Evolutionary conservation across 2,329 filamentous ascomycete species (phyloP).

Genomic region (Microdochium nivale): DNA sequence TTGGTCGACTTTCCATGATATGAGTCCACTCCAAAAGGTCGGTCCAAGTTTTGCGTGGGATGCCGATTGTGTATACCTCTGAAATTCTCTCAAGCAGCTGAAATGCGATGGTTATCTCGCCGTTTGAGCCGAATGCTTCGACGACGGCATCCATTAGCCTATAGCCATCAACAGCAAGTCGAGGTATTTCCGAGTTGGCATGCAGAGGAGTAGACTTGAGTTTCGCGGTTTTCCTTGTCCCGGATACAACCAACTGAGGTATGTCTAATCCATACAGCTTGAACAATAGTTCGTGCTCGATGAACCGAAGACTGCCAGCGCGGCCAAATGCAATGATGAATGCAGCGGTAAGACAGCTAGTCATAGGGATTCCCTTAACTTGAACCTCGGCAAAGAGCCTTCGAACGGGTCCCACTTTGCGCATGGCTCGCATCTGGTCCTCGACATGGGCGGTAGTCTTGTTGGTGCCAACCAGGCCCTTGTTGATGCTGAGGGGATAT

Average conservation of each 20-base stretch:
- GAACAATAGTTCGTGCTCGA: constrained; percentile 20
- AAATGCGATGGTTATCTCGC: constrained; percentile 48
- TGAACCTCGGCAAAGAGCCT: constrained; percentile 19
- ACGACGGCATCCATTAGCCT: constrained; percentile 58
- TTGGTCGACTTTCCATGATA: constrained; percentile 36
- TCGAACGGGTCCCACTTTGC: constrained; percentile 14
- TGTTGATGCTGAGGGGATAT: constrained; percentile 4
- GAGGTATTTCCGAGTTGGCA: too few relatives aligned
- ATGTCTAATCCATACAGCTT: constrained; percentile 16
- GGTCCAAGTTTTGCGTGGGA: constrained; percentile 53
- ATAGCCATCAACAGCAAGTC: constrained; percentile 24
- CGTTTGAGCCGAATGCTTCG: constrained; percentile 59
- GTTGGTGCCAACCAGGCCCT: constrained; percentile 21
- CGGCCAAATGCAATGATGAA: constrained; percentile 33
- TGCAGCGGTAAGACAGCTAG: constrained; percentile 30
- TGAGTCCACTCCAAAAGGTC: constrained; percentile 61
- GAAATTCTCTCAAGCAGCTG: constrained; percentile 56
- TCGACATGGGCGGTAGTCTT: constrained; percentile 13
- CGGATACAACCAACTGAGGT: too few relatives aligned
- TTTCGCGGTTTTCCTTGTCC: constrained; percentile 1
- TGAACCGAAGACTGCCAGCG: constrained; percentile 21
- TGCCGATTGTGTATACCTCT: constrained; percentile 44
- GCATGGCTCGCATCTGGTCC: constrained; percentile 18
- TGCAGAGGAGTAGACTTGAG: not conserved
- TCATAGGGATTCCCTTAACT: constrained; percentile 17